Base-by-base conservation (phyloP, 2,329 filamentous ascomycete species). In the Stachybotrys elegans region DNA sequence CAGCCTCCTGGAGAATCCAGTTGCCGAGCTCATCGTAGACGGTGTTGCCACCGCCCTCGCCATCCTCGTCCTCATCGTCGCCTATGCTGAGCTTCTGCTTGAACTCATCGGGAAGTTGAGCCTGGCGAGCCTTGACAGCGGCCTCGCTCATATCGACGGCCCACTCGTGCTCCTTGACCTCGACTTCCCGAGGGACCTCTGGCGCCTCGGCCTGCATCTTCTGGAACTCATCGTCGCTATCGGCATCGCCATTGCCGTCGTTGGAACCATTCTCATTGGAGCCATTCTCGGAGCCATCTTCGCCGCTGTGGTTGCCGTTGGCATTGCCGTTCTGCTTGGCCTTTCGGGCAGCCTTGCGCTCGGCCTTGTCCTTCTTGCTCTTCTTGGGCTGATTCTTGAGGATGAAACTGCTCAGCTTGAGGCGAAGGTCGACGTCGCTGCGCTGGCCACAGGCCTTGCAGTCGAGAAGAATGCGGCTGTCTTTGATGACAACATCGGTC, bases 361-460 rank as follows among this genome's bases (percentile, higher is more conserved):
- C 88, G 44, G 89, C 86, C 78, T 95, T 97, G 76, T 96, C 89
- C 72, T 95, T 95, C 80, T 96, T 96, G 69, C 89, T 89, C 76
- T 95, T 95, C 71, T 81, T 83, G 57, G 88, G 85, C 67, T 89
- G 84, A 65, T 93, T 94, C 81, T 97, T 97, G 65, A 97, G 73
- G 65, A 98, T 96, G 76, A 95, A 98, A 51, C 88, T 88, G 69
- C 88, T 94, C 54, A 98, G 84, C 79, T 98, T 98, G 67, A 95
- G 83, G 62, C 91, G 89, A 54, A 91, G 77, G 60, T 97, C 92
- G 44, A 95, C 92, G 51, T 93, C 85, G 54, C 86, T 86, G 61
- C 89, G 90, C 70, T 95, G 87, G 63, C 93, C 93, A 64, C 93
- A 98, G 51, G 93, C 93, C 75, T 98, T 98, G 85, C 93, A 98